These are phyloP conservation scores for Pneumocystis carinii DNA, from an alignment of 1,139 yeast species.

Conservation along the genomic window DNA sequence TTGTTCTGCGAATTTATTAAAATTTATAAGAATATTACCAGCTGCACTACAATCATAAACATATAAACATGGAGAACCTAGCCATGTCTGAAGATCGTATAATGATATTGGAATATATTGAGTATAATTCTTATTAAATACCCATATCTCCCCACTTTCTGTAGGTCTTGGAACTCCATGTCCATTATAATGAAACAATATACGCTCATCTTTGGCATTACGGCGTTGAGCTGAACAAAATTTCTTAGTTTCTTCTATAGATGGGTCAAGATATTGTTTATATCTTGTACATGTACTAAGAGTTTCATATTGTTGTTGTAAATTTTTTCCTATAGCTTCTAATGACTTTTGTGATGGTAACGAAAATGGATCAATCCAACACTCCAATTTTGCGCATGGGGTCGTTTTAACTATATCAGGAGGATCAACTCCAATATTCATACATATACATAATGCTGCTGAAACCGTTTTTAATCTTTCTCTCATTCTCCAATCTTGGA, in stretches of 20 bases:
- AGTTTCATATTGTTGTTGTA: constrained; percentile 81
- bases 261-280: constrained; percentile 83
- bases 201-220: constrained; percentile 74
- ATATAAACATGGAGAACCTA: constrained; percentile 93
- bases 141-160: constrained; percentile 97
- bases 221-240: constrained; percentile 79
- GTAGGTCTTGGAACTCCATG: constrained; percentile 99
- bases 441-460: constrained; percentile 80
- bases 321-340: constrained; percentile 75
- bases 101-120: constrained; percentile 92
- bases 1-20: constrained; percentile 78
- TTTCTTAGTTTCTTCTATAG: constrained; percentile 87
- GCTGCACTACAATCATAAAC: constrained; percentile 93
- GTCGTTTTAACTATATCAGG: constrained; percentile 90
- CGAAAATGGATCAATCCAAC: constrained; percentile 85
- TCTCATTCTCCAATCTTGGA: constrained; percentile 82
- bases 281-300: constrained; percentile 75
- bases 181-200: constrained; percentile 88
- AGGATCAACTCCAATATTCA: constrained; percentile 91
- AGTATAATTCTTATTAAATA: constrained; percentile 88
- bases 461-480: constrained; percentile 90
- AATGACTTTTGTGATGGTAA: constrained; percentile 80
- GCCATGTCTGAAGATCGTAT: constrained; percentile 88
- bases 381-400: constrained; percentile 84
- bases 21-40: constrained; percentile 81